These are phyloP conservation scores for Epichloe elymi DNA, from an alignment of 2,329 filamentous ascomycete species.

Conservation along the genomic window DNA sequence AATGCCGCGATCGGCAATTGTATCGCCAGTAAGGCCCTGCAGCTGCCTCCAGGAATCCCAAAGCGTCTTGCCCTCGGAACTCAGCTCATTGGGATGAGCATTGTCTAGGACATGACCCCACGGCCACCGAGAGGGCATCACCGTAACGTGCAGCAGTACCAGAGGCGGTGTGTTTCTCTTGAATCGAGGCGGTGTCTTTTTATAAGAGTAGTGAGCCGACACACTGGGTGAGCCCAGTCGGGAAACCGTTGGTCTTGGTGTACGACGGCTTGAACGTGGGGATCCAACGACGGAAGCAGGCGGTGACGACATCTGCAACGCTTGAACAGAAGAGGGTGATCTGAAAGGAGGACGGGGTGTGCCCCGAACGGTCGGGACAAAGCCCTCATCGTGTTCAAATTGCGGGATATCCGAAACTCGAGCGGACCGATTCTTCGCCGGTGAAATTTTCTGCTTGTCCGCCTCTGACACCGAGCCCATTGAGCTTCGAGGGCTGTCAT, in stretches of 20 bases:
- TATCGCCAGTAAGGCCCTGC: conserved; percentile 58
- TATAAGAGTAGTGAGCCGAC: conserved; percentile 40
- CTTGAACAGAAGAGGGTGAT: conserved; percentile 55
- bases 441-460: conserved; percentile 20
- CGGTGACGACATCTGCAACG: conserved; percentile 60
- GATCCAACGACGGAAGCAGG: conserved; percentile 43
- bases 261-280: conserved; percentile 39
- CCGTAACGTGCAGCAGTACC: conserved; percentile 64
- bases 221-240: conserved; percentile 41
- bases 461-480: conserved; percentile 34
- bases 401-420: conserved; percentile 39
- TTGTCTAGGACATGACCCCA: conserved; percentile 45
- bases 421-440: conserved; percentile 19
- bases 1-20: conserved; percentile 59
- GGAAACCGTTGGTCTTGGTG: conserved; percentile 35
- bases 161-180: conserved; percentile 49
- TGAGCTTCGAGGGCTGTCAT: conserved; percentile 43
- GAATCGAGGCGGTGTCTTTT: conserved; percentile 46
- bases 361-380: conserved; percentile 41
- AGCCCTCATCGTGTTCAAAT: conserved; percentile 31
- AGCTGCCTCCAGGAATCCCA: conserved; percentile 53
- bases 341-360: conserved; percentile 52
- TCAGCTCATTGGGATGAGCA: conserved; percentile 27
- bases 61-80: conserved; percentile 34
- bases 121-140: conserved; percentile 55